Percentiles rank a stretch among this genome's conserved stretches.
Evolutionary conservation across 768 basidiomycete species (phyloP).

Genomic region (Phanerodontia chrysosporium): DNA sequence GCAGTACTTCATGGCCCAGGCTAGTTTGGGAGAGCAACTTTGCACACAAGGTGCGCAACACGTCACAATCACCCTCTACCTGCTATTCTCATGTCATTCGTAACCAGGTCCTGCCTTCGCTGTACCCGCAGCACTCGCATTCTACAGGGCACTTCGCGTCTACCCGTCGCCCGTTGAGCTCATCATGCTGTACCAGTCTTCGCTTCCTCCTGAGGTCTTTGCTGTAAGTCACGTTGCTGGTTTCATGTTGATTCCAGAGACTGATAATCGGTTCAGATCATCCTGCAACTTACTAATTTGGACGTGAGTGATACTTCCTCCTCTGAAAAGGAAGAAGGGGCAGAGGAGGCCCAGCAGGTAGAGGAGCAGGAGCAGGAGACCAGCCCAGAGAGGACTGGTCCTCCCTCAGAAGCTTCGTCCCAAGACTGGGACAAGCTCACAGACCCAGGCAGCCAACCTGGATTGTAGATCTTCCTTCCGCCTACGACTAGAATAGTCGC

Average conservation of each 20-base stretch:
- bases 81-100: background rate
- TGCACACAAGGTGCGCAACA: constrained; percentile 59
- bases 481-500: constrained; percentile 35
- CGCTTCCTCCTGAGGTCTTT: constrained; percentile 76
- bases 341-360: constrained; percentile 26
- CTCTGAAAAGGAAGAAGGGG: constrained; percentile 24
- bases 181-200: constrained; percentile 91
- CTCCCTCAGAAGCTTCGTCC: constrained; percentile 83
- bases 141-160: constrained; percentile 90
- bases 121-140: constrained; percentile 79
- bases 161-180: constrained; percentile 95
- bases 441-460: constrained; percentile 54
- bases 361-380: constrained; percentile 50
- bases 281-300: constrained; percentile 82
- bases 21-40: constrained; percentile 83
- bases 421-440: constrained; percentile 90
- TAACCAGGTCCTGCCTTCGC: constrained; percentile 67
- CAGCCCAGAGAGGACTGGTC: constrained; percentile 59
- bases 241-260: background rate
- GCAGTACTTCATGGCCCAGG: constrained; percentile 86
- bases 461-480: background rate
- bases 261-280: constrained; percentile 36
- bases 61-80: background rate
- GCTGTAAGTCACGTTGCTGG: constrained; percentile 42
- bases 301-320: constrained; percentile 75